Evolutionary conservation across 2,329 filamentous ascomycete species (phyloP).

Genomic region (Phoma sp.): DNA sequence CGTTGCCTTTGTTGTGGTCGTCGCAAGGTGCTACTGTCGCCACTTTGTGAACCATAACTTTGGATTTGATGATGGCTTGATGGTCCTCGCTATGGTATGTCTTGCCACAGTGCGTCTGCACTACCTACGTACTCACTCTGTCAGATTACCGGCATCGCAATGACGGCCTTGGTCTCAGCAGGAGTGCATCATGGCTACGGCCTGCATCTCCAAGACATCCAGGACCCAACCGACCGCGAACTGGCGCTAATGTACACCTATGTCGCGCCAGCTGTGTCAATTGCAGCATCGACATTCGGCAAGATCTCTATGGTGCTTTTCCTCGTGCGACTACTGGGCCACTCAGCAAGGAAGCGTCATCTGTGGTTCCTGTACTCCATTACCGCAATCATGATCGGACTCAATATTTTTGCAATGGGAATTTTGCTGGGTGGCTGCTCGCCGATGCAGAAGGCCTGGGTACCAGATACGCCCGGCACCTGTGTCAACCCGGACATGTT

Average conservation of each 20-base stretch:
- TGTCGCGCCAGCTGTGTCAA: not conserved
- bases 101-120: not conserved
- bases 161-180: not conserved
- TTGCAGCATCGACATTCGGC: not conserved
- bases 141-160: not conserved
- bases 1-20: not conserved
- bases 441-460: constrained; percentile 7
- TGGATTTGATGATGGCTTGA: constrained; percentile 1
- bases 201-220: not conserved
- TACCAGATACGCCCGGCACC: not conserved
- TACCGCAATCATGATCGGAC: not conserved
- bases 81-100: constrained; percentile 1
- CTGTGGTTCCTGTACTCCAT: constrained; percentile 3
- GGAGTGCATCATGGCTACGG: not conserved
- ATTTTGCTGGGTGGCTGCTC: constrained; percentile 3
- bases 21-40: constrained; percentile 2
- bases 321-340: constrained; percentile 1
- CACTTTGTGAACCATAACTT: not conserved
- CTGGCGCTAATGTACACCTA: not conserved
- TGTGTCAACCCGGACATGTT: not conserved
- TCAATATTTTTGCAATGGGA: not conserved
- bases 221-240: not conserved
- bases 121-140: not conserved
- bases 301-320: not conserved
- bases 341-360: not conserved